phyloP scores from a whole-genome alignment of 1,284 basidiomycete species.

The Boletus mariae region DNA sequence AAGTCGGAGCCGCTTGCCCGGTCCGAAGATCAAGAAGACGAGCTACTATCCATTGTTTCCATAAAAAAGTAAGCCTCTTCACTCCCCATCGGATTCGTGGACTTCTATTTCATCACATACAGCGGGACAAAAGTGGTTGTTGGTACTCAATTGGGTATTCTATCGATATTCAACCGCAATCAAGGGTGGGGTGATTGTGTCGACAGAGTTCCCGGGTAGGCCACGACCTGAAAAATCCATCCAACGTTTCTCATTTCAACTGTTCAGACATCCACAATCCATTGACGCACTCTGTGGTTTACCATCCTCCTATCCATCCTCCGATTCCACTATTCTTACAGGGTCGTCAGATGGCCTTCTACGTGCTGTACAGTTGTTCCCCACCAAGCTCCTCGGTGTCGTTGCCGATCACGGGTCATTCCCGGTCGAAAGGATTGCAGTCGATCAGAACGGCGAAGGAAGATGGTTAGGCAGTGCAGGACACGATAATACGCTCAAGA shows the following conservation, averaged over 20 bases:
- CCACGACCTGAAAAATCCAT: conserved; percentile 5
- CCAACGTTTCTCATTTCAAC: conserved; percentile 8
- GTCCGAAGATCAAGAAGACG: conserved; percentile 95
- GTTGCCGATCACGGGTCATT: conserved; percentile 89
- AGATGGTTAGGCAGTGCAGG: conserved; percentile 92
- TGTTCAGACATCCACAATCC: conserved; percentile 75
- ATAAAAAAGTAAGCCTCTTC: conserved; percentile 65
- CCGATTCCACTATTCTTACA: conserved; percentile 77
- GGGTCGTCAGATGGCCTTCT: conserved; percentile 93
- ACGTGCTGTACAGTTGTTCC: conserved; percentile 85
- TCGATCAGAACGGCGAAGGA: conserved; percentile 51
- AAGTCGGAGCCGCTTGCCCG: conserved; percentile 72
- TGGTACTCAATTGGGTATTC: conserved; percentile 88
- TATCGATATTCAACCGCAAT: conserved; percentile 85
- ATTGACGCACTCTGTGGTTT: conserved; percentile 80
- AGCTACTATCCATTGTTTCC: conserved; percentile 79
- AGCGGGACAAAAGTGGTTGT: conserved; percentile 81
- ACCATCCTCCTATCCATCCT: conserved; percentile 61
- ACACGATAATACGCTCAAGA: conserved; percentile 82
- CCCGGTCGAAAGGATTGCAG: conserved; percentile 83
- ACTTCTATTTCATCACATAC: conserved; percentile 2
- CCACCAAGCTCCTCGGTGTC: conserved; percentile 87
- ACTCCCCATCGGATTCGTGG: not conserved
- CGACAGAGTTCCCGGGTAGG: conserved; percentile 85
- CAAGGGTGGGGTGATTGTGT: conserved; percentile 92